Evolutionary conservation across 352 stramenopile genomes (phyloP), one percentile per base, ranked within the genome.

Genomic region (Pythium aquatile): DNA sequence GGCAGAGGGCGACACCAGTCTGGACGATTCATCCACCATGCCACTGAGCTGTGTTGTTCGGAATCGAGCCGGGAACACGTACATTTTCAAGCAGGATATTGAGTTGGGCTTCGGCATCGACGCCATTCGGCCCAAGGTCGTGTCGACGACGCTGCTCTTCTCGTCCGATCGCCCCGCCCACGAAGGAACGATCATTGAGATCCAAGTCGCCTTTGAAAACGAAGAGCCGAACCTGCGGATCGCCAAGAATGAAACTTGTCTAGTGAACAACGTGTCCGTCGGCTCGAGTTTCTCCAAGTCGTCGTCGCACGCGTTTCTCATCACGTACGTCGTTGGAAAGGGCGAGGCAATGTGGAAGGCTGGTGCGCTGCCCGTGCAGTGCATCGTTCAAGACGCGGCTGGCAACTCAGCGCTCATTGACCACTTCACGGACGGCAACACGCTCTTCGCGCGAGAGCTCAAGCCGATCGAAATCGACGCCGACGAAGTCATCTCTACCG

Each of bases 381-480:
- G 81, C 33, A 58, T 74, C 14, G 69, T 90, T 14, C 67, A 83
- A 51, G 78, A 90, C 42, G 69, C 61, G 1, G 78, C 77, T 2
- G 81, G 81, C 1, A 87, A 88, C 40, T 72, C 69, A 11, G 79
- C 75, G 2, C 14, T 81, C 44, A 73, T 88, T n/a, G 67, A 81
- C 35, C 66, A 74, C 37, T 90, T 88, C 51, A 90, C 81, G 14
- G 81, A 90, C 56, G 69, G 68, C 57, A 90, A 90, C 65, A 88
- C 76, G 42, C 75, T 90, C 0, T 80, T 85, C 58, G 78, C 77
- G 11, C 80, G 78, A 10, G 80, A 86, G 33, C 68, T 89, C 57
- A 87, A 89, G 63, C 80, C 80, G 2, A 73, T 83, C 10, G 76
- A 87, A 58, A 66, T 89, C 13, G 78, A 83, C 14, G 63, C 78